Evolutionary conservation across 1,284 basidiomycete genomes (phyloP), one percentile per base, ranked within the genome.

Genomic region (Pterula multifida): DNA sequence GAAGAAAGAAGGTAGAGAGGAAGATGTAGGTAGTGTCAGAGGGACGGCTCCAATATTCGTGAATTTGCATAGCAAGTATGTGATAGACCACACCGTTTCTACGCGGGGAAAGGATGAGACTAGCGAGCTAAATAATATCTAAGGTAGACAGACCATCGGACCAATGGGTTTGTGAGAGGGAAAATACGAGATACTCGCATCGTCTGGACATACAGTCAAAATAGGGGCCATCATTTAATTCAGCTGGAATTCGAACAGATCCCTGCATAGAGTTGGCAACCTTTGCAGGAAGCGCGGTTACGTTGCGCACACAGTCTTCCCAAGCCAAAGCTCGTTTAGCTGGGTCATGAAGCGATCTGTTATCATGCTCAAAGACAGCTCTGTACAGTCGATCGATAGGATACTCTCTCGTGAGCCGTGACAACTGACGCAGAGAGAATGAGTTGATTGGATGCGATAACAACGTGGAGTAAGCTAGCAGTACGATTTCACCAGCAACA

Each of bases 1-100:
- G 63, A 78, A 90, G 68, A 80, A 92, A 3, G 76, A 90, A 25
- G 72, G 70, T 53, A 77, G 85, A 2, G 73, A 79, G 47, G 72
- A 73, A 45, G 67, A 62, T 12, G 61, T 60, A 42, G 78, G 71
- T 48, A 66, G 55, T 0, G 64, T 63, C 0, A 71, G 56, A 3
- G 79, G 78, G 53, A 91, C 85, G 1, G 76, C 61, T 3, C 86
- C 85, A 21, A 81, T 62, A 52, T 77, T 79, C 39, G 74, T 77
- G 25, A 80, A 73, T 60, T 85, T 90, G 3, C 73, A 69, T 12
- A 90, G 60, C 2, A 85, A 70, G 59, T 73, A 81, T 26, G 65
- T 69, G 48, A 78, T 61, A 44, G 69, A 68, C 28, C 58, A 61
- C 48, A 65, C 59, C 45, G 42, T 55, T 22, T 62, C 61, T 63